Base-by-base conservation (phyloP, 108 stramenopile genomes). In the Epithemia pelagica region DNA sequence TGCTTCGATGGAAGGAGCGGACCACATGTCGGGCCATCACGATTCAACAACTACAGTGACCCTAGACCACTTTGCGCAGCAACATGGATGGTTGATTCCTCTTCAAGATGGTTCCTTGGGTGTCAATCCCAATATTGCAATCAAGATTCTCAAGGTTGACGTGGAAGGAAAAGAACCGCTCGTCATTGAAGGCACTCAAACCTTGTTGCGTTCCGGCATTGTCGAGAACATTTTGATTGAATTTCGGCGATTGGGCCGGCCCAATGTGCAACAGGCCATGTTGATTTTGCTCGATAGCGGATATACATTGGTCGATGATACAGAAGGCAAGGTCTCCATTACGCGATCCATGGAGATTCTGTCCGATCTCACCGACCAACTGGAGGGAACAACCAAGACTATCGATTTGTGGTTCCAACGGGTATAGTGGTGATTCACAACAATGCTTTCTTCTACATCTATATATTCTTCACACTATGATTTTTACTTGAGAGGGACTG, bases 171-270 rank as follows among this genome's bases (percentile, higher is more conserved):
- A 53, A 20, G 75, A 76, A 30, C 29, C 27, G 8, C 59, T 66
- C 28, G 70, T 76, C 22, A 26, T 76, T 23, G 23, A 29, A 37
- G 75, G 75, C 2, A 58, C 75, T 26, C 28, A 37, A 25, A 22
- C 58, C 8, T 59, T 76, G 10, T 59, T 76, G 20, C 23, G 27
- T n/a, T 60, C 70, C 1, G 66, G 64, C 21, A 15, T 31, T 10
- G 54, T 76, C 25, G 20, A 67, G 26, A 76, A 76, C 52, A 67
- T 76, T 30, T 71, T 76, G n/a, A 54, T 70, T 55, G 75, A 76
- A 64, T 46, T 76, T 68, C 30, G 76, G 71, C 37, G 82, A 73
- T 18, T 77, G 57, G 25, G 7, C 70, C 21, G 26, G 3, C 57
- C 57, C 23, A 58, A 58, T 20, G 23, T 27, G 57, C 57, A 58